These are phyloP conservation scores for Lophiotrema nucula DNA, from an alignment of 495 filamentous ascomycete genomes.

Conservation along the genomic window DNA sequence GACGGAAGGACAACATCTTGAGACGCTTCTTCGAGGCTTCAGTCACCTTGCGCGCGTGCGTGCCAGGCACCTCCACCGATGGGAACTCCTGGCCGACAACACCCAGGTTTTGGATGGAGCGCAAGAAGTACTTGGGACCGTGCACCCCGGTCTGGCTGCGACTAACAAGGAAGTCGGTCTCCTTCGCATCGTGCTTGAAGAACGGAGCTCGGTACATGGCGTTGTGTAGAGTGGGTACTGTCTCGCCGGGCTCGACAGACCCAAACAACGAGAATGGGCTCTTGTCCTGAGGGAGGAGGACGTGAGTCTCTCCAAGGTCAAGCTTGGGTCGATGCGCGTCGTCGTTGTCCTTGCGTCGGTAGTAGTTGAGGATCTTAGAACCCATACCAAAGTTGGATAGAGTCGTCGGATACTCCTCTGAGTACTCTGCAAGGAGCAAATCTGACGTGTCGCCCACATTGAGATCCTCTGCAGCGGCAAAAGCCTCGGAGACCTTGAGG, in stretches of 20 bases:
- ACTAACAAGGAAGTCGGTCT: conserved; percentile 84
- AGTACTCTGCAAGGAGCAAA: conserved; percentile 87
- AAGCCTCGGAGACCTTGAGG: conserved; percentile 71
- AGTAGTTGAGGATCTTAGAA: conserved; percentile 91
- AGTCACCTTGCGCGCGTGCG: conserved; percentile 89
- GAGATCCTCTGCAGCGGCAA: conserved; percentile 70
- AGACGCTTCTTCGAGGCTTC: conserved; percentile 92
- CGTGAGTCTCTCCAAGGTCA: conserved; percentile 80
- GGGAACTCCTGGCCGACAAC: conserved; percentile 91
- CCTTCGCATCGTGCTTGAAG: conserved; percentile 77
- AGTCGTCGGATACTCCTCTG: conserved; percentile 85
- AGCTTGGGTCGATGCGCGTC: conserved; percentile 70
- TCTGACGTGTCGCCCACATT: conserved; percentile 84
- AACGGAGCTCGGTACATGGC: conserved; percentile 92
- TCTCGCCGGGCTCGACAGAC: conserved; percentile 83
- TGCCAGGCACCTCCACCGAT: conserved; percentile 85
- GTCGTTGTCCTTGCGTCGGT: conserved; percentile 79
- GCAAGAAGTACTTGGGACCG: conserved; percentile 74
- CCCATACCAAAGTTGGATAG: conserved; percentile 98
- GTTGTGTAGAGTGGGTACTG: conserved; percentile 86
- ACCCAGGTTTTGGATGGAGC: conserved; percentile 84
- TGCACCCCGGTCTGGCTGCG: conserved; percentile 70
- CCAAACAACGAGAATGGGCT: conserved; percentile 96
- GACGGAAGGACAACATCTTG: conserved; percentile 89
- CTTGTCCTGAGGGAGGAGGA: conserved; percentile 88